A percentile compares a stretch with the other conserved stretches of the same genome.
These are phyloP conservation scores for Capronia americana DNA, from an alignment of 2,329 filamentous ascomycete genomes.

Conservation along the genomic window DNA sequence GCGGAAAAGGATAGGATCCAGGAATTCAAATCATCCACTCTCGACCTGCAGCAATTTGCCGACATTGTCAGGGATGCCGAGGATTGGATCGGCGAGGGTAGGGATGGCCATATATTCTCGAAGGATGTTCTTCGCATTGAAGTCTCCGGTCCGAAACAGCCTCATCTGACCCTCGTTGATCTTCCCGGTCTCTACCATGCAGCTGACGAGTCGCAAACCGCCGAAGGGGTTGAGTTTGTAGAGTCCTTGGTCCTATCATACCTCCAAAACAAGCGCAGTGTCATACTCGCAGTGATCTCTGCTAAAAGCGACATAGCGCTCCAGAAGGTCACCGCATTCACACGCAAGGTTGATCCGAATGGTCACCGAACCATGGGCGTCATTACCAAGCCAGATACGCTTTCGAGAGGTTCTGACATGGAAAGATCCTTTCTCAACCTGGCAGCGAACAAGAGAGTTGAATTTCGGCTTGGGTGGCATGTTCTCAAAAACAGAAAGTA, in stretches of 20 bases:
- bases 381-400: constrained; percentile 37
- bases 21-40: constrained; percentile 34
- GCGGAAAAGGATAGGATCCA: constrained; percentile 32
- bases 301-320: constrained; percentile 52
- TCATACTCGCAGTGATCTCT: constrained; percentile 56
- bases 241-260: constrained; percentile 54
- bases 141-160: constrained; percentile 49
- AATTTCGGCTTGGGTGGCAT: constrained; percentile 43
- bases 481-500: constrained; percentile 41
- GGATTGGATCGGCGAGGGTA: constrained; percentile 37
- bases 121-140: constrained; percentile 53
- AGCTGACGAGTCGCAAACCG: constrained; percentile 40
- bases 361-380: constrained; percentile 33
- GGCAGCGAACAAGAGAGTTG: constrained; percentile 47
- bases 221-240: constrained; percentile 59
- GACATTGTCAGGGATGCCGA: constrained; percentile 40
- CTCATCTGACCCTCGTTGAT: constrained; percentile 53
- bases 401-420: constrained; percentile 46
- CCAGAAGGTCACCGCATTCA: constrained; percentile 50
- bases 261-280: constrained; percentile 51
- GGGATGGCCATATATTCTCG: constrained; percentile 46
- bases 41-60: constrained; percentile 39
- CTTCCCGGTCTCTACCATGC: constrained; percentile 52
- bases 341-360: constrained; percentile 38
- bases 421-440: constrained; percentile 48